Percentiles rank a stretch among this genome's conserved stretches.
phyloP scores from a whole-genome alignment of 192 early-diverging fungal genomes.

The Mortierella alpina region DNA sequence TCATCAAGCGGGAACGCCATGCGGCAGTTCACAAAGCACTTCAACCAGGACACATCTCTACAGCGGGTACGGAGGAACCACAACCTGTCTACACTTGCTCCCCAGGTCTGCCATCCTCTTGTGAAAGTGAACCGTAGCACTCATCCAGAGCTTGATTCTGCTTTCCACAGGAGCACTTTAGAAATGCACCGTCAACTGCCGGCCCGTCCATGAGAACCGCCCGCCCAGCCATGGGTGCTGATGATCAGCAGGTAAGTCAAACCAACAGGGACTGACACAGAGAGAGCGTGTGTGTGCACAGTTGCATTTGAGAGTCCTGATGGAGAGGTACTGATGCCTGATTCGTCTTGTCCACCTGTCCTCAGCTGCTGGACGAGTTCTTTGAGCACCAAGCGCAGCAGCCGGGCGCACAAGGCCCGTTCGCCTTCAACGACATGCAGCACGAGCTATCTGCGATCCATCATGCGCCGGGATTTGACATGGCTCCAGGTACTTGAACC shows the following conservation, averaged over 20 bases:
- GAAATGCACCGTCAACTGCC: conserved; percentile 8
- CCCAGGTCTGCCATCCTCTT: neutral
- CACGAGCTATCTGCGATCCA: conserved; percentile 49
- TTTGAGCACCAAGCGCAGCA: conserved; percentile 45
- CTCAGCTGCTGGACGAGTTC: conserved; percentile 44
- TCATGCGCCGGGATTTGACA: conserved; percentile 36
- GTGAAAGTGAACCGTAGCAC: neutral
- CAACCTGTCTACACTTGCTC: neutral
- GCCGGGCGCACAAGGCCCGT: conserved; percentile 33
- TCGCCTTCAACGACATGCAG: conserved; percentile 44
- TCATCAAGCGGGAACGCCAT: conserved; percentile 79
- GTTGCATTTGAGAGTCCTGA: too few species aligned
- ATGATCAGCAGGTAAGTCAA: conserved; percentile 47
- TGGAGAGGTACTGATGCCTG: too few species aligned
- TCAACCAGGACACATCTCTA: conserved; percentile 78
- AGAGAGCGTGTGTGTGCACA: too few species aligned
- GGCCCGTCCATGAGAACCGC: conserved; percentile 38
- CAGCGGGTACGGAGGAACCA: conserved; percentile 69
- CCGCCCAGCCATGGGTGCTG: conserved; percentile 31
- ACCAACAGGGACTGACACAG: neutral
- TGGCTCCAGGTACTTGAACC: conserved; percentile 26
- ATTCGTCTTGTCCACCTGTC: neutral
- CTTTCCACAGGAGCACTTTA: conserved; percentile 22
- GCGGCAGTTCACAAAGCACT: conserved; percentile 82
- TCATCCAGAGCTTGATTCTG: neutral